Conservation (phyloP, 202 grass and related monocot genomes). For the Hordeum pubiflorum region DNA sequence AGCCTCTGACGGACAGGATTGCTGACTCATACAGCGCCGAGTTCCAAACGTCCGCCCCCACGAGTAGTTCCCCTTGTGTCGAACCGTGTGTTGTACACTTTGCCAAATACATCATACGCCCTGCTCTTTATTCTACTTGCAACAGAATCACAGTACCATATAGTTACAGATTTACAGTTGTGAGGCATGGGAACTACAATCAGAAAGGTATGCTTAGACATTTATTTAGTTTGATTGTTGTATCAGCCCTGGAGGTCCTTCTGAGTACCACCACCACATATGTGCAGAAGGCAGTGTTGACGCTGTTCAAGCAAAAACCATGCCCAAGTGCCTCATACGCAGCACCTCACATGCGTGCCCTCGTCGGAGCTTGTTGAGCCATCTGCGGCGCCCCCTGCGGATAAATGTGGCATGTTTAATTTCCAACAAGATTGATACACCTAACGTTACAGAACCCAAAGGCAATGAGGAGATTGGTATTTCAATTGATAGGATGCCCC, state of each 20-base stretch:
- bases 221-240: conserved; percentile 9
- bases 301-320: background rate
- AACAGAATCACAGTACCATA: background rate
- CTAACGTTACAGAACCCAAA: background rate
- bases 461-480: background rate
- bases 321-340: background rate
- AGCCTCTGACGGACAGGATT: no score
- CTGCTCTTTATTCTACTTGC: background rate
- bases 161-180: background rate
- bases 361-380: conserved; percentile 10
- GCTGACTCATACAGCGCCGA: no score
- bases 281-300: background rate
- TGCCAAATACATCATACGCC: background rate
- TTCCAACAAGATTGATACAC: background rate
- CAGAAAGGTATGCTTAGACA: background rate
- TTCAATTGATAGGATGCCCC: background rate
- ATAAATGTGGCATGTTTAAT: conserved; percentile 1
- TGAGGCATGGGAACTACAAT: background rate
- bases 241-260: background rate
- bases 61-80: no score
- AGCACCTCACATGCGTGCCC: conserved; percentile 34
- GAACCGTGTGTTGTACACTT: no score
- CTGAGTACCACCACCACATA: background rate
- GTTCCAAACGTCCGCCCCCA: no score
- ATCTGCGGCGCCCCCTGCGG: conserved; percentile 21